Percentiles rank a stretch among this genome's conserved stretches.
phyloP scores from a whole-genome alignment of 1,139 yeast species.

The Williopsis jadinii region DNA sequence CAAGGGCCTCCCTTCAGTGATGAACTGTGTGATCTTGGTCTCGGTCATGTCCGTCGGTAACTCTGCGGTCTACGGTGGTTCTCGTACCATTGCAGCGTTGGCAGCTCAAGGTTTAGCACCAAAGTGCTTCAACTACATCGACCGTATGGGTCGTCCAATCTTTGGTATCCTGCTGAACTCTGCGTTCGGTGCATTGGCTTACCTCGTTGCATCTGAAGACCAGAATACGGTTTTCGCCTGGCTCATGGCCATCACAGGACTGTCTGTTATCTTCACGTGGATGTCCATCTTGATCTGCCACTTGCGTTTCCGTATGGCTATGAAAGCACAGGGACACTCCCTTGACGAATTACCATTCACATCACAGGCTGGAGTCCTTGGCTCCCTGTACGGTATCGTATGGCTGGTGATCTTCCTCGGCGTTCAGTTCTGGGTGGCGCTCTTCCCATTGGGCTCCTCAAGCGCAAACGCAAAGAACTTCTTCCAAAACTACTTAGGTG shows the following conservation, averaged over 20 bases:
- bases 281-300: slow-evolving; percentile 55
- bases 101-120: slow-evolving; percentile 64
- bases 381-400: slow-evolving; percentile 43
- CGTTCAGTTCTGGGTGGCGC: slow-evolving; percentile 63
- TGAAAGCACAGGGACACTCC: slow-evolving; percentile 48
- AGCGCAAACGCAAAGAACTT: slow-evolving; percentile 44
- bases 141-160: slow-evolving; percentile 62
- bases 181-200: slow-evolving; percentile 49
- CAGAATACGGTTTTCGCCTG: slow-evolving; percentile 56
- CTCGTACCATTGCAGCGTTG: slow-evolving; percentile 59
- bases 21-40: slow-evolving; percentile 44
- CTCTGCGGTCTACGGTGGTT: slow-evolving; percentile 56
- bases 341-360: slow-evolving; percentile 47
- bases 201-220: slow-evolving; percentile 50
- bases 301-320: slow-evolving; percentile 59
- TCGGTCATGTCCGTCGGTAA: slow-evolving; percentile 71
- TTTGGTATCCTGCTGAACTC: slow-evolving; percentile 44
- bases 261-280: slow-evolving; percentile 66
- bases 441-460: slow-evolving; percentile 52
- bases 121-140: slow-evolving; percentile 49
- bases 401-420: slow-evolving; percentile 43
- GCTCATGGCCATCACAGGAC: slow-evolving; percentile 62
- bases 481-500: slow-evolving; percentile 58
- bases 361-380: slow-evolving; percentile 49
- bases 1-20: slow-evolving; percentile 46